Conservation (phyloP, 768 basidiomycete species). For the Tulasnella sp. region DNA sequence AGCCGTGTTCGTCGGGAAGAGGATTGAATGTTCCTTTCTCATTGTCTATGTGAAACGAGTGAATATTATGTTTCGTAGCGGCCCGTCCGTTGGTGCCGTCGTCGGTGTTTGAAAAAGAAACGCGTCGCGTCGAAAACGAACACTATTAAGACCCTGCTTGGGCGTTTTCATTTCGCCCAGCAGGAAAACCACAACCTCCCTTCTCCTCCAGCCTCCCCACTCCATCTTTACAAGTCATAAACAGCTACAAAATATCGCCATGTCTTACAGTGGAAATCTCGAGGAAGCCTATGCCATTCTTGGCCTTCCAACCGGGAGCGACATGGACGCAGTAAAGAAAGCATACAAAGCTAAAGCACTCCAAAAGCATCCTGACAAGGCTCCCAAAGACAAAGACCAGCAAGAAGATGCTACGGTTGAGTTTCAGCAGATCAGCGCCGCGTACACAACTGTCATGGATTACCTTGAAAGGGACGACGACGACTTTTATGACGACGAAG, state of each 20-base stretch:
- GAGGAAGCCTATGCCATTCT: background rate
- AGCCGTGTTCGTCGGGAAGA: background rate
- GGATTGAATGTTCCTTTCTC: background rate
- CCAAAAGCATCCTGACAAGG: slow-evolving; percentile 2
- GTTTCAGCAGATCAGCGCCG: slow-evolving; percentile 38
- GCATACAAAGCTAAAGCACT: slow-evolving; percentile 7
- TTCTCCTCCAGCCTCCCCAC: too few relatives aligned
- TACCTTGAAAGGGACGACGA: slow-evolving; percentile 35
- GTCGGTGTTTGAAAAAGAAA: too few relatives aligned
- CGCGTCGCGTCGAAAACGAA: too few relatives aligned
- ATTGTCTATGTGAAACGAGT: background rate
- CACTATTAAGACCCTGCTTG: too few relatives aligned
- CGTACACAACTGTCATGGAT: slow-evolving; percentile 48
- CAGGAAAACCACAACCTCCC: too few relatives aligned
- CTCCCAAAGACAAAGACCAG: background rate
- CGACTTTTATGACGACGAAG: slow-evolving; percentile 18
- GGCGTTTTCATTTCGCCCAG: too few relatives aligned
- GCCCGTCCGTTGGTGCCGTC: too few relatives aligned
- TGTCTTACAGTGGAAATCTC: background rate
- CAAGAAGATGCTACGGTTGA: background rate
- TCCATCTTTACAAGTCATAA: background rate
- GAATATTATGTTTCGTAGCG: too few relatives aligned
- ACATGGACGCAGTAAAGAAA: slow-evolving; percentile 9
- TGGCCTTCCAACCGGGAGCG: background rate
- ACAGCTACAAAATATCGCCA: background rate